Evolutionary conservation across 1,139 yeast species (phyloP).

Genomic region (Zygosaccharomyces sapae): DNA sequence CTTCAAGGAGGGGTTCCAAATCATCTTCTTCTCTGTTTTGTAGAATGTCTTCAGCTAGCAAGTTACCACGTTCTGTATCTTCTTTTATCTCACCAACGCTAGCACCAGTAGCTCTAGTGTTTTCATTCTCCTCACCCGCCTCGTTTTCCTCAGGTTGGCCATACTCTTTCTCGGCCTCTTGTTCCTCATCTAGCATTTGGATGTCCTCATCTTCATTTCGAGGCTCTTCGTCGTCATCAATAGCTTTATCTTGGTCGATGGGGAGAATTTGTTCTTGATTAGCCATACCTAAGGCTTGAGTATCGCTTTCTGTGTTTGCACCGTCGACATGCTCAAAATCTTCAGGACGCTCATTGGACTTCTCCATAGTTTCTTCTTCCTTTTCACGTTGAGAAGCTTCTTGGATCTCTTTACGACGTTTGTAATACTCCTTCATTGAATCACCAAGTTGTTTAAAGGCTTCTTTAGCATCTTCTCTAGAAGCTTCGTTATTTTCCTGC

Average conservation of each 20-base stretch:
- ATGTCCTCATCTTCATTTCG: conserved; percentile 35
- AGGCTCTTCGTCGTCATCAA: conserved; percentile 58
- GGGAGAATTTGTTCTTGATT: conserved; percentile 72
- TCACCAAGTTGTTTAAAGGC: conserved; percentile 87
- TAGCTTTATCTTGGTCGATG: conserved; percentile 79
- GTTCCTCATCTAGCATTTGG: conserved; percentile 35
- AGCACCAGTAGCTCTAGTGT: conserved; percentile 49
- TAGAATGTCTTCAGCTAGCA: conserved; percentile 38
- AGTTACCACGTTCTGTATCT: conserved; percentile 20
- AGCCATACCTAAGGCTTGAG: conserved; percentile 93
- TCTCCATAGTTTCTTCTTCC: conserved; percentile 44
- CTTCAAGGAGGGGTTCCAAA: conserved; percentile 35
- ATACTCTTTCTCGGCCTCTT: conserved; percentile 14
- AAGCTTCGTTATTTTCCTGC: conserved; percentile 47
- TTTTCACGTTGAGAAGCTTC: conserved; percentile 50
- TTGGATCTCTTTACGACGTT: conserved; percentile 80
- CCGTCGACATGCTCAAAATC: conserved; percentile 92
- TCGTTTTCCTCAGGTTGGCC: conserved; percentile 23
- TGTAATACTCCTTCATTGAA: conserved; percentile 83
- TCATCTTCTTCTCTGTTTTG: conserved; percentile 39
- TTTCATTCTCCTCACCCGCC: conserved; percentile 40
- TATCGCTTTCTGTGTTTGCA: conserved; percentile 65
- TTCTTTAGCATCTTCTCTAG: conserved; percentile 71
- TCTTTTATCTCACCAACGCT: conserved; percentile 41
- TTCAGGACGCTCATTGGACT: conserved; percentile 70